Evolutionary conservation across 2,329 filamentous ascomycete species (phyloP).

Genomic region (Pestalotiopsis sp.): DNA sequence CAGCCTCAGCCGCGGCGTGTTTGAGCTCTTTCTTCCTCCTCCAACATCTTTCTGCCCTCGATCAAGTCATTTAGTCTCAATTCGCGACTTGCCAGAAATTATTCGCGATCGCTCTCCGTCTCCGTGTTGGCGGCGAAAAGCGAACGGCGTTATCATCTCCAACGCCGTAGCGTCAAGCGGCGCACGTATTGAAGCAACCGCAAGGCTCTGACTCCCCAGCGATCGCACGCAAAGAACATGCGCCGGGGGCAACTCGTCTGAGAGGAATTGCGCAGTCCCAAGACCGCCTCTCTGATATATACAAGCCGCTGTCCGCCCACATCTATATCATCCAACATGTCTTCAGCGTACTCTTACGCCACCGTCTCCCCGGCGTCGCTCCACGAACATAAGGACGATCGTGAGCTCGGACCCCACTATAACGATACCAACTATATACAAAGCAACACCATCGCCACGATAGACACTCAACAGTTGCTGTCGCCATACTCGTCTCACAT

Average conservation of each 20-base stretch:
- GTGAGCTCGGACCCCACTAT: slow-evolving; percentile 32
- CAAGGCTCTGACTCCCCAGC: slow-evolving; percentile 5
- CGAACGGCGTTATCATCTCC: background rate
- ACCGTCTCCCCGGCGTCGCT: slow-evolving; percentile 42
- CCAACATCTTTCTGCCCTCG: background rate
- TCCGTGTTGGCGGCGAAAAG: background rate
- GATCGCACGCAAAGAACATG: background rate
- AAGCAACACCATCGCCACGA: slow-evolving; percentile 31
- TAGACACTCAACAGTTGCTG: slow-evolving; percentile 40
- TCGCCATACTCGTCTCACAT: slow-evolving; percentile 46
- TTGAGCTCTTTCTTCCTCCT: background rate
- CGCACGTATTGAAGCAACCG: background rate
- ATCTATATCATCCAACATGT: slow-evolving; percentile 37
- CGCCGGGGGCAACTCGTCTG: slow-evolving; percentile 1
- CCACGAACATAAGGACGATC: slow-evolving; percentile 35
- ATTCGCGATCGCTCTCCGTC: background rate
- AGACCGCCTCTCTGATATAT: slow-evolving; percentile 34
- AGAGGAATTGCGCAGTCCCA: slow-evolving; percentile 22
- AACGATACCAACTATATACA: slow-evolving; percentile 25
- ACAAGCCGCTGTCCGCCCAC: slow-evolving; percentile 27
- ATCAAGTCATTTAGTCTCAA: background rate
- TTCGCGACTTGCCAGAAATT: background rate
- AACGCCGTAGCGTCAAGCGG: background rate
- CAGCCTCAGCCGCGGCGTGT: background rate
- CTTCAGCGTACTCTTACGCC: slow-evolving; percentile 43